phyloP scores from a whole-genome alignment of 1,139 yeast genomes.

The Pichia norvegensis region DNA sequence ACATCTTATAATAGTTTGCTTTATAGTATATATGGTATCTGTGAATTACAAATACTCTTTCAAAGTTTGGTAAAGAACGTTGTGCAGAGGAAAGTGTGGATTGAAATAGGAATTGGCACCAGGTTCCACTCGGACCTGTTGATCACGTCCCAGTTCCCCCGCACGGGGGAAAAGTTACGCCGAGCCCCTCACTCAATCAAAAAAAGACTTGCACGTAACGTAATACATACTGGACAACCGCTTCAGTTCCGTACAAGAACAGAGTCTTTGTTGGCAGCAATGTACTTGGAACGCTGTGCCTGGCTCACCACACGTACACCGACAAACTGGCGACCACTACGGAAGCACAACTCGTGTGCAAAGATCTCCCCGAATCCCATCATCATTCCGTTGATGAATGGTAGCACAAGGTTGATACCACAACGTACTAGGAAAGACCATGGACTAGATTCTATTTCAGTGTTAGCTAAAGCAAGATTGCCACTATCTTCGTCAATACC shows the following conservation, averaged over 20 bases:
- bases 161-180: not conserved
- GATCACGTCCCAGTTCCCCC: not conserved
- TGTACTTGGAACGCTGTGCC: not conserved
- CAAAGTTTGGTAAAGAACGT: too few species aligned
- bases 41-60: not conserved
- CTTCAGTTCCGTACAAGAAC: not conserved
- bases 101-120: too few species aligned
- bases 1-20: not conserved
- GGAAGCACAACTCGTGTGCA: conserved; percentile 78
- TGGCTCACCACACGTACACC: not conserved
- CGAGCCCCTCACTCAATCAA: not conserved
- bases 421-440: conserved; percentile 30
- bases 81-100: not conserved
- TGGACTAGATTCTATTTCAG: not conserved
- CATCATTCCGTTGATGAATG: conserved; percentile 92
- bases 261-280: not conserved
- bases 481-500: not conserved
- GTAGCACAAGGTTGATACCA: conserved; percentile 71
- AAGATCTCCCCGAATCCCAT: conserved; percentile 92
- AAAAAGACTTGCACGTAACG: too few species aligned
- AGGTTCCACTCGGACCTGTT: not conserved
- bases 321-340: not conserved
- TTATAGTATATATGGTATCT: too few species aligned
- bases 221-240: too few species aligned
- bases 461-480: not conserved